These are phyloP conservation scores for Erythrophleum ivorense DNA, from an alignment of 331 rosid genomes.

Conservation along the genomic window DNA sequence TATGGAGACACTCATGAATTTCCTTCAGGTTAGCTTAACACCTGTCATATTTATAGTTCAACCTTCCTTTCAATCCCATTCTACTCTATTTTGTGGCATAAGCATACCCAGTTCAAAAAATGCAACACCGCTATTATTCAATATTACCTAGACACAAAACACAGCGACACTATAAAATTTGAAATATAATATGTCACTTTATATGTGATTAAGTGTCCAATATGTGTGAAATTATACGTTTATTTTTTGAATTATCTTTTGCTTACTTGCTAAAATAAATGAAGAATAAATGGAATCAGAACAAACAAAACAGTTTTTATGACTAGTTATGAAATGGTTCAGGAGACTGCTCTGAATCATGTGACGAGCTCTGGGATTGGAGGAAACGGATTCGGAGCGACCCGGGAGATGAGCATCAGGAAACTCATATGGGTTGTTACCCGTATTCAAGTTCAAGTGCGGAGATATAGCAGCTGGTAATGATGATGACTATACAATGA, in stretches of 20 bases:
- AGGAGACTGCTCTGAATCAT: slow-evolving; percentile 94
- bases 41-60: background rate
- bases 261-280: no score
- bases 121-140: background rate
- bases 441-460: slow-evolving; percentile 84
- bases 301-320: no score
- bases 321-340: background rate
- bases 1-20: slow-evolving; percentile 92
- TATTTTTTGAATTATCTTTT: no score
- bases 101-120: no score
- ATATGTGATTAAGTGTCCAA: no score
- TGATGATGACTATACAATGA: background rate
- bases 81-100: no score
- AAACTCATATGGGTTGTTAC: slow-evolving; percentile 94
- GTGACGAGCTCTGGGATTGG: slow-evolving; percentile 80
- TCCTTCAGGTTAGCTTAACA: slow-evolving; percentile 69
- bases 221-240: no score
- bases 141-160: no score
- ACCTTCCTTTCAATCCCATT: background rate
- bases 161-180: no score
- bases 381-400: slow-evolving; percentile 86
- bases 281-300: no score
- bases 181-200: background rate
- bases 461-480: slow-evolving; percentile 81
- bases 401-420: slow-evolving; percentile 85